Conservation (phyloP, 257 asterid genomes). For the Solanum gandarillasii region DNA sequence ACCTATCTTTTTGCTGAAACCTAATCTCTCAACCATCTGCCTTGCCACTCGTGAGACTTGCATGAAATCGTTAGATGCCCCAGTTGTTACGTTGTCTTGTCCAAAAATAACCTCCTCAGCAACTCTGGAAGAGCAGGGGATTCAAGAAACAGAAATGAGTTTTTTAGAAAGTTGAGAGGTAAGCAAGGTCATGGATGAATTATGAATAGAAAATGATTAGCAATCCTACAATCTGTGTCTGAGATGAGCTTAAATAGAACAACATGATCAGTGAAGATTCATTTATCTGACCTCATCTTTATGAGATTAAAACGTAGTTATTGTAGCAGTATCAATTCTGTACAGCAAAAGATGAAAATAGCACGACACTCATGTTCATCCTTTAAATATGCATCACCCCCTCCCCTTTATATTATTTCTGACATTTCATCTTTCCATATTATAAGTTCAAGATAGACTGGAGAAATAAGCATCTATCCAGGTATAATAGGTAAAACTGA, state of each 20-base stretch:
- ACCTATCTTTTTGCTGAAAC: conserved; percentile 94
- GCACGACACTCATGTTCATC: not conserved
- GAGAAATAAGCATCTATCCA: not conserved
- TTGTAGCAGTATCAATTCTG: not conserved
- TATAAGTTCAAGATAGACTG: not conserved
- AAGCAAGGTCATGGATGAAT: not conserved
- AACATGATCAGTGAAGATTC: not conserved
- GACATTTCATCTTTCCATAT: not conserved
- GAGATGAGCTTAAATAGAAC: not conserved
- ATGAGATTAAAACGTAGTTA: not conserved
- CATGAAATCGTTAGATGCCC: conserved; percentile 99
- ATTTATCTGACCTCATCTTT: not conserved
- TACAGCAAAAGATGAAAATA: not conserved
- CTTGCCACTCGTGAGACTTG: conserved; percentile 97
- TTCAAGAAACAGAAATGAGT: not conserved
- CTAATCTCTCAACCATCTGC: conserved; percentile 97
- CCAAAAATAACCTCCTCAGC: conserved; percentile 94
- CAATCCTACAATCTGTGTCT: not conserved
- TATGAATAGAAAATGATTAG: not conserved
- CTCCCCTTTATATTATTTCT: not conserved
- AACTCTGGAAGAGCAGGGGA: conserved; percentile 34
- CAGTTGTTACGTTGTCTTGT: conserved; percentile 82
- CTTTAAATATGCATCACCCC: not conserved
- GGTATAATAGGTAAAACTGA: conserved; percentile 8
- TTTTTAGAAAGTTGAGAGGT: not conserved